These are phyloP conservation scores for Kalanchoe fedtschenkoi DNA, from an alignment of 164 flowering plant genomes.

Conservation along the genomic window DNA sequence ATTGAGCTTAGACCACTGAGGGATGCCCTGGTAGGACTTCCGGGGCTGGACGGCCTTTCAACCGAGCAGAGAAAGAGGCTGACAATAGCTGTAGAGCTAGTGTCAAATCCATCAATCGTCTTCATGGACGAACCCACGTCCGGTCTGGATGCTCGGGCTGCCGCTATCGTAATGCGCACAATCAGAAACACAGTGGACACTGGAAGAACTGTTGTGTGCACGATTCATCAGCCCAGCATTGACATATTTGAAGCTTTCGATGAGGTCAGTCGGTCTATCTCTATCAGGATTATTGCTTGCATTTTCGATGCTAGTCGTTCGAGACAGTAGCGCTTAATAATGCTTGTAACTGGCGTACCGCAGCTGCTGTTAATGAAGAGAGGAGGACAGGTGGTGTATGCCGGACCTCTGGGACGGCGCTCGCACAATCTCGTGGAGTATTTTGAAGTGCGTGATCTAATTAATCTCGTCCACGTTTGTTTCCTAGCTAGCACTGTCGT, in stretches of 20 bases:
- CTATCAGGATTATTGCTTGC: neutral
- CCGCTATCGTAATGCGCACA: constrained; percentile 61
- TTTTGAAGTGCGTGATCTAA: constrained; percentile 29
- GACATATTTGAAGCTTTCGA: constrained; percentile 65
- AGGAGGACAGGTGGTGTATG: constrained; percentile 56
- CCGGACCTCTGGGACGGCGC: constrained; percentile 46
- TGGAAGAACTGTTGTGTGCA: constrained; percentile 65
- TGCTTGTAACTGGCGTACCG: constrained; percentile 4
- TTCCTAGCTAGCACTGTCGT: neutral
- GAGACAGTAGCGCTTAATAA: neutral
- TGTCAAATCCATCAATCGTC: constrained; percentile 58
- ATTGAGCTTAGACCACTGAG: constrained; percentile 41
- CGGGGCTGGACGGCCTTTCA: constrained; percentile 51
- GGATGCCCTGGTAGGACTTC: constrained; percentile 44
- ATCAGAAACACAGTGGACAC: constrained; percentile 61
- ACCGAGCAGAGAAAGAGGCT: constrained; percentile 64
- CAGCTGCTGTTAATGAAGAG: constrained; percentile 49
- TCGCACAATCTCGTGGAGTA: constrained; percentile 43
- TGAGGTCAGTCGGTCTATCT: constrained; percentile 24
- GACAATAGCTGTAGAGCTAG: constrained; percentile 61
- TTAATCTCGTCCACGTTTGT: neutral
- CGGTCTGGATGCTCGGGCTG: constrained; percentile 64
- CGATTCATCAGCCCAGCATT: constrained; percentile 64
- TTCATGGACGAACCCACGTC: constrained; percentile 73
- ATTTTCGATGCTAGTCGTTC: neutral